Conservation (phyloP, 306 rosid genomes). For the Comarum palustre region DNA sequence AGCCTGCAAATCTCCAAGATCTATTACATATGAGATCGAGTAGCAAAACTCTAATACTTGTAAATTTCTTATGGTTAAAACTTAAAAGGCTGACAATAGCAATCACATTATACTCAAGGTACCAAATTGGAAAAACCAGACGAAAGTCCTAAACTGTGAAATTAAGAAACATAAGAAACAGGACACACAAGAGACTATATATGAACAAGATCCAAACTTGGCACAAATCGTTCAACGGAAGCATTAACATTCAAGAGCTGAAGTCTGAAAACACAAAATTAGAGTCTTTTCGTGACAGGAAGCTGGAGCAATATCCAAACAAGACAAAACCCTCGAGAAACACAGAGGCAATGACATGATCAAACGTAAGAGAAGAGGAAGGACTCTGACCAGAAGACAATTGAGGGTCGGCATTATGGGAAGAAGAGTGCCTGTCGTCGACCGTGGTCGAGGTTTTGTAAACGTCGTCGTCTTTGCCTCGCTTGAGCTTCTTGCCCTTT, state of each 20-base stretch:
- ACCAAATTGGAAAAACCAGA: neutral
- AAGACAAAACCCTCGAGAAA: neutral
- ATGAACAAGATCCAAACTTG: neutral
- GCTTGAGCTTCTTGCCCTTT: constrained; percentile 20
- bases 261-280: neutral
- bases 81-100: neutral
- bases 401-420: neutral
- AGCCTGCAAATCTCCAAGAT: neutral
- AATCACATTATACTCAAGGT: neutral
- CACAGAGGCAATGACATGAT: neutral
- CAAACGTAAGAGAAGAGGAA: neutral
- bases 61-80: no score
- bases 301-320: neutral
- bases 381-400: constrained; percentile 10
- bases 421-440: neutral
- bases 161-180: neutral
- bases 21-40: neutral
- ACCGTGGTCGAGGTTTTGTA: neutral
- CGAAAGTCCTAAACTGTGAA: neutral
- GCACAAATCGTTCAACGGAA: neutral
- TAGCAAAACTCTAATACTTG: neutral
- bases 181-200: neutral
- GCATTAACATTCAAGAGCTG: neutral
- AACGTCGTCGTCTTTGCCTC: neutral
- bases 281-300: neutral